Base-by-base conservation (phyloP, 148 eudicot genomes). In the Silene latifolia region DNA sequence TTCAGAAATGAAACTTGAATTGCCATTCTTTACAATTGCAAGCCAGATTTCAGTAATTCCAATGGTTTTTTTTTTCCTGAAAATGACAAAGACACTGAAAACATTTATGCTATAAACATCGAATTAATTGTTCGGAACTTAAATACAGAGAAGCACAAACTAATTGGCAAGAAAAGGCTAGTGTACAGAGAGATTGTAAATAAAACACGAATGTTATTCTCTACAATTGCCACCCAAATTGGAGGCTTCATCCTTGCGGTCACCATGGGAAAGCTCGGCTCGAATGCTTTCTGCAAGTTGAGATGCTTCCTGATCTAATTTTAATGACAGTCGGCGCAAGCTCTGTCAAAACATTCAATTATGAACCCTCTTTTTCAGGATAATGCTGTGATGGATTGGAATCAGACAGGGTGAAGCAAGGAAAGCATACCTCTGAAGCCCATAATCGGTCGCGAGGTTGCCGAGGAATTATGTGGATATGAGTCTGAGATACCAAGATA, bases 381-480 rank as follows among this genome's bases (percentile, higher is more conserved):
- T 17, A 54, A 71, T 62, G 25, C 18, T 24, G 54, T 32, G 53
- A 60, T 54, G 65, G 29, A 17, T 51, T 54, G 54, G 72, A 71
- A 6, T 9, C 8, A 74, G 12, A 39, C 25, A 11, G 71, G 25
- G 21, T 18, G 74, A 61, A 44, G 56, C 25, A 44, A 79, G 60
- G 56, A 13, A 60, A 25, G 74, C 75, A 27, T 87, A 94, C 98
- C 98, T 94, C 97, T 61, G 93, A 90, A 75, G 83, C 82, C 98
- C 98, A 94, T 72, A 94, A 86, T 78, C 93, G 82, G 77, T 94
- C 98, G 18, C 82, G 82, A 76, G 89, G 88, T 68, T 85, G 87
- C 44, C 98, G 90, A 5, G 97, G 98, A 83, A 94, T 91, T 77
- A 91, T 88, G 79, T 94, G 97, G 78, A 94, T 84, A 84, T 94